Conservation (phyloP, 2,329 filamentous ascomycete species). For the Alternaria tenuissima region DNA sequence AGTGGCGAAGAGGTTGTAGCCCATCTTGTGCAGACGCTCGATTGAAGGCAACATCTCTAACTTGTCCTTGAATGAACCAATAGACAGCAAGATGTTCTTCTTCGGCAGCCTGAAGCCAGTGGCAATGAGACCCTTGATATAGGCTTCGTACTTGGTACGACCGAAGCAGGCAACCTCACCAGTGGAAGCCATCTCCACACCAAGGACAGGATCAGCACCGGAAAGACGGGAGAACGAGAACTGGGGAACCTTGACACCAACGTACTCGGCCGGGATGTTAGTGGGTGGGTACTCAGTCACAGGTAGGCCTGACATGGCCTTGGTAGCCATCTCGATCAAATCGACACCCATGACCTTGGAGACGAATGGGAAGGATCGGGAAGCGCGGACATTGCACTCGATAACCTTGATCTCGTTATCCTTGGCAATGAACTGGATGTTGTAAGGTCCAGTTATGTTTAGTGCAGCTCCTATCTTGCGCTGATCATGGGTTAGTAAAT, state of each 20-base stretch:
- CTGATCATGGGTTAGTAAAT: neutral
- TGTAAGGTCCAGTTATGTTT: constrained; percentile 96
- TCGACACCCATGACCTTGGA: constrained; percentile 99
- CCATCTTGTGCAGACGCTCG: constrained; percentile 85
- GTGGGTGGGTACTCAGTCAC: constrained; percentile 83
- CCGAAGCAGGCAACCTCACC: constrained; percentile 98
- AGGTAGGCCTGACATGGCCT: constrained; percentile 88
- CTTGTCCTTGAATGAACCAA: constrained; percentile 98
- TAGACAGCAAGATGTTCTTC: constrained; percentile 93
- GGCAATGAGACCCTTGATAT: constrained; percentile 93
- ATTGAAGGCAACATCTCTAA: constrained; percentile 95
- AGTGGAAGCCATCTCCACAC: constrained; percentile 99
- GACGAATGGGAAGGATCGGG: constrained; percentile 95
- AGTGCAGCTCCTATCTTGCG: constrained; percentile 92
- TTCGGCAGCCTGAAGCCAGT: constrained; percentile 97
- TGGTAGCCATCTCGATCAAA: constrained; percentile 97
- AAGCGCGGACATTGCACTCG: constrained; percentile 97
- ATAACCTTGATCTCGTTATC: constrained; percentile 99
- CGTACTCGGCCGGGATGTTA: constrained; percentile 79
- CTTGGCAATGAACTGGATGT: constrained; percentile 99
- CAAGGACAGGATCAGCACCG: constrained; percentile 92
- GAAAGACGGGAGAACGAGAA: constrained; percentile 98
- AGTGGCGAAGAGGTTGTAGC: constrained; percentile 95
- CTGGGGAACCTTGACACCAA: constrained; percentile 97
- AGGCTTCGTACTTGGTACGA: constrained; percentile 94